These are phyloP conservation scores for Mantamonas sphyraenae DNA, from an alignment of 78 protist species.

Conservation along the genomic window DNA sequence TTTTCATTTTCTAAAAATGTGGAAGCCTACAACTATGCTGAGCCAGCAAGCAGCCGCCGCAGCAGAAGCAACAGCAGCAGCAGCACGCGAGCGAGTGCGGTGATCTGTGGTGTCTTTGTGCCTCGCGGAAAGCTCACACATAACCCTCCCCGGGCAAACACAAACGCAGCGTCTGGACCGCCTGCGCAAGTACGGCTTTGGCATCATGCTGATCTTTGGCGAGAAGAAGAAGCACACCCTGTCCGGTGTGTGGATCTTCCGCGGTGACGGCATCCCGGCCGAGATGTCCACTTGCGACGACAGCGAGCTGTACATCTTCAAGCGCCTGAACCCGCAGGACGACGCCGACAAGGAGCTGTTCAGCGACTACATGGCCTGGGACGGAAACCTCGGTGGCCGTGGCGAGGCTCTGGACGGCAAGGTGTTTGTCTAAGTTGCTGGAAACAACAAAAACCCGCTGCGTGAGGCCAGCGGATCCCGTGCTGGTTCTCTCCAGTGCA, in stretches of 20 bases:
- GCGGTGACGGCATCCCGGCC: slow-evolving; percentile 51
- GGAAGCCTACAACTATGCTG: no score
- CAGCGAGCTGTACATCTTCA: slow-evolving; percentile 50
- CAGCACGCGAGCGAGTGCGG: no score
- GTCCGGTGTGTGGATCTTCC: slow-evolving; percentile 48
- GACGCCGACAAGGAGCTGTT: slow-evolving; percentile 21
- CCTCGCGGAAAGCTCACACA: no score
- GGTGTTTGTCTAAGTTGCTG: slow-evolving; percentile 64
- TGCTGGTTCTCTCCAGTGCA: no score
- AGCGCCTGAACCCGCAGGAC: slow-evolving; percentile 18
- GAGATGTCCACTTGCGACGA: slow-evolving; percentile 61
- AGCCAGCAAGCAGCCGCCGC: no score
- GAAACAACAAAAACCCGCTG: no score
- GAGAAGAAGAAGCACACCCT: slow-evolving; percentile 25
- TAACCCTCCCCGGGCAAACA: no score
- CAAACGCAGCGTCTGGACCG: slow-evolving; percentile 61
- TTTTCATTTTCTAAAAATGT: no score
- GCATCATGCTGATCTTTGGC: slow-evolving; percentile 43
- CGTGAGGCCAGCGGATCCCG: no score
- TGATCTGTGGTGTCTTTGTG: no score
- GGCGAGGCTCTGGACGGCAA: slow-evolving; percentile 52
- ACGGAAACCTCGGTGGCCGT: slow-evolving; percentile 32
- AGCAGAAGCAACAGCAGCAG: no score
- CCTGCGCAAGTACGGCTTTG: slow-evolving; percentile 71
- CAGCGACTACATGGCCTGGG: slow-evolving; percentile 56